Evolutionary conservation across 2,329 filamentous ascomycete species (phyloP), one percentile per base, ranked within the genome.

Genomic region (Fusarium nisikadoi): DNA sequence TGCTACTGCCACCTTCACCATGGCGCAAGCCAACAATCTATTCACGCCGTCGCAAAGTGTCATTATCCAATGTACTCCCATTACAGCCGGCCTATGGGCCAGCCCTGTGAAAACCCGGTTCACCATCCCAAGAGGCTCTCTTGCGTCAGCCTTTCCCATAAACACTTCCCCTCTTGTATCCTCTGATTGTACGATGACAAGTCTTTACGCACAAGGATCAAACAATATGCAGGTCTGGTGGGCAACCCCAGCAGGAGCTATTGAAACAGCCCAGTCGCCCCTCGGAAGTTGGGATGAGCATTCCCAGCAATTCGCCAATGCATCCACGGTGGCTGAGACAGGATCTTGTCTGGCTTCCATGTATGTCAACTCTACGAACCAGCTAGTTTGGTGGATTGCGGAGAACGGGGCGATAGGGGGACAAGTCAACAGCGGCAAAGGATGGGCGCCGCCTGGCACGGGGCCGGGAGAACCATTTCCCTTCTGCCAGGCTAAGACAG

Each of bases 11-110:
- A 55, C 16, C 2, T 55, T 42, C 52, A 42, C 38, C 25, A 55
- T 55, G 38, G n/a, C 52, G 2, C 5, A 55, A n/a, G 36, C 20
- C 17, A 55, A 55, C 11, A 55, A 31, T 9, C 6, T 42, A 8
- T 31, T 55, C n/a, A 11, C 27, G 4, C 36, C 38, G 4, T 38
- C 38, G 6, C 1, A 0, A 17, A 33, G 1, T 14, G 0, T 55
- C 4, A 6, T 4, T 3, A 11, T 55, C 17, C 38, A 42, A 33
- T 55, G 38, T 1, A 25, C 12, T 2, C 8, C 52, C 3, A 42
- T 55, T 12, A 2, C 27, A 20, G 11, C n/a, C 0, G 52, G 36
- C 3, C 12, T 42, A 16, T 42, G 23, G 27, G 38, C 10, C 12
- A 20, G 27, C 16, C 52, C 38, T 14, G 4, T 42, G 8, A 25